These are phyloP conservation scores for Aureobasidium pullulans DNA, from an alignment of 2,329 filamentous ascomycete species.

Conservation along the genomic window DNA sequence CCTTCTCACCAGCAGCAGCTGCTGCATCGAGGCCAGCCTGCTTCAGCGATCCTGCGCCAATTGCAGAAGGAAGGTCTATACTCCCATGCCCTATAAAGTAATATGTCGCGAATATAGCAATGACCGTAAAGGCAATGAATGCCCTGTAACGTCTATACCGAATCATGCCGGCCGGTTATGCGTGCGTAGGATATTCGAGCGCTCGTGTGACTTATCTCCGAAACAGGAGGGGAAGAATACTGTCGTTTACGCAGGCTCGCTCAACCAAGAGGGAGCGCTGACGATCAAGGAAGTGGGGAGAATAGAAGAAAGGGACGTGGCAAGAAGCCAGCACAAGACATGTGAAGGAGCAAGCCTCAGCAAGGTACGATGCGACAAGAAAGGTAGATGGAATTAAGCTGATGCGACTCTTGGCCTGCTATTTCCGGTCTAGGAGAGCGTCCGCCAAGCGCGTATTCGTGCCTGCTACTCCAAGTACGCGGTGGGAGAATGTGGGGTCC, in stretches of 20 bases:
- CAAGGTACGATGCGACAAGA: not conserved
- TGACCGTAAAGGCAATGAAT: constrained; percentile 49
- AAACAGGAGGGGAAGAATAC: not conserved
- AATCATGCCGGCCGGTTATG: constrained; percentile 32
- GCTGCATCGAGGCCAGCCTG: constrained; percentile 4
- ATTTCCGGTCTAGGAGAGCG: not conserved
- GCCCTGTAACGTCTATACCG: constrained; percentile 56
- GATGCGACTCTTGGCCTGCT: constrained; percentile 3
- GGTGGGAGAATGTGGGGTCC: not conserved
- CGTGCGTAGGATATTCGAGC: not conserved
- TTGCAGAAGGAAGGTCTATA: constrained; percentile 13
- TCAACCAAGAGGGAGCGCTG: not conserved
- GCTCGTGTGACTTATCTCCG: constrained; percentile 7
- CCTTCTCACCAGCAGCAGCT: not conserved
- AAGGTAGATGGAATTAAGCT: not conserved
- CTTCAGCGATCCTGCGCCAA: constrained; percentile 15
- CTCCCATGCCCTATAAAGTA: constrained; percentile 35
- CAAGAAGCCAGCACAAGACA: not conserved
- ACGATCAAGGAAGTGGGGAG: not conserved
- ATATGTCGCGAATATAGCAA: constrained; percentile 49
- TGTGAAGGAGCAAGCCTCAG: not conserved
- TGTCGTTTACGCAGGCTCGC: not conserved
- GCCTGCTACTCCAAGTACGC: not conserved
- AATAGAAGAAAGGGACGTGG: not conserved
- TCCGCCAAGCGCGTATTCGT: not conserved